phyloP scores from a whole-genome alignment of 208 protist genomes.

The Trypanosoma lewisi region DNA sequence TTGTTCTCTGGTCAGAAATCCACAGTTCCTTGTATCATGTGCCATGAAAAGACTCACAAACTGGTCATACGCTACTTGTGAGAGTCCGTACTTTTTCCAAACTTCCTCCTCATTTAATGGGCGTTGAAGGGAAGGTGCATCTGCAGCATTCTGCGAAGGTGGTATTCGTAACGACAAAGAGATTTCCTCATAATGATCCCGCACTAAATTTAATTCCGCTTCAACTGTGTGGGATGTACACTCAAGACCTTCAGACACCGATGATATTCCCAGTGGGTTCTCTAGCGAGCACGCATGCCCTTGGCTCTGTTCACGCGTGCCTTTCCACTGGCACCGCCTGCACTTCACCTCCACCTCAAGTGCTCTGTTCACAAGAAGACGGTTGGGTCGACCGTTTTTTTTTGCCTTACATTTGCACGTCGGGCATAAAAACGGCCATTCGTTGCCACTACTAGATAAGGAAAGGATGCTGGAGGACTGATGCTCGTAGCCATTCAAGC shows the following conservation, averaged over 20 bases:
- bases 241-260: background rate
- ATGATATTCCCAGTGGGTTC: background rate
- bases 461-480: background rate
- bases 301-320: conserved; percentile 9
- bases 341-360: conserved; percentile 13
- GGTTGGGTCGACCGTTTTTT: conserved; percentile 14
- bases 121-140: background rate
- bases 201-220: no score
- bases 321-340: conserved; percentile 12
- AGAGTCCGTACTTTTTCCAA: conserved; percentile 37
- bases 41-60: conserved; percentile 41
- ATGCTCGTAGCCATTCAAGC: conserved; percentile 6
- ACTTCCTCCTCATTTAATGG: background rate
- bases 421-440: conserved; percentile 18
- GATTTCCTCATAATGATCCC: background rate
- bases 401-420: conserved; percentile 11
- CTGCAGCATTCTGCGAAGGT: background rate
- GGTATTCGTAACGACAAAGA: background rate
- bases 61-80: conserved; percentile 49
- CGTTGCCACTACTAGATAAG: background rate
- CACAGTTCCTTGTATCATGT: conserved; percentile 25
- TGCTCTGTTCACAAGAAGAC: conserved; percentile 27
- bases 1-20: conserved; percentile 19
- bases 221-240: background rate
- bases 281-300: conserved; percentile 1